phyloP scores from a whole-genome alignment of 2,329 filamentous ascomycete genomes.

The Monilinia aucupariae region DNA sequence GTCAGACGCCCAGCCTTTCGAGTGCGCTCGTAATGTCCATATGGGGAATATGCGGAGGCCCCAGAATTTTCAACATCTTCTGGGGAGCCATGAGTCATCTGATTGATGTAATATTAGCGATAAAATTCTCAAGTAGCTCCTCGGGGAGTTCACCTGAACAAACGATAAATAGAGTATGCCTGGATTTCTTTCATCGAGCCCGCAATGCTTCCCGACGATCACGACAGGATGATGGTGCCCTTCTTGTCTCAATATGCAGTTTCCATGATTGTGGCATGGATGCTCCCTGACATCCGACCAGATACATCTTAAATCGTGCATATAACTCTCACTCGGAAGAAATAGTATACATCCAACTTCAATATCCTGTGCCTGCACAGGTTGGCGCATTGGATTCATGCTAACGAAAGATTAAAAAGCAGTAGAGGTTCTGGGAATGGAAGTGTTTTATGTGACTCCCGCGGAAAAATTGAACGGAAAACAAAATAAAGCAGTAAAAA shows the following conservation, averaged over 20 bases:
- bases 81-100: not conserved
- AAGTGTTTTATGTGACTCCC: not conserved
- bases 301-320: not conserved
- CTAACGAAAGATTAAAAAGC: not conserved
- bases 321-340: not conserved
- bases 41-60: not conserved
- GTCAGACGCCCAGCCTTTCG: not conserved
- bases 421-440: not conserved
- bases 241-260: not conserved
- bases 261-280: not conserved
- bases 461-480: not conserved
- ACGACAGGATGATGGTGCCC: not conserved
- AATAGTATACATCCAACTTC: constrained; percentile 3
- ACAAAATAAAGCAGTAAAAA: not conserved
- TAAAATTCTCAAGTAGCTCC: not conserved
- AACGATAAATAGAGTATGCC: not conserved
- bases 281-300: not conserved
- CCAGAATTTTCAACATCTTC: not conserved
- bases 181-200: not conserved
- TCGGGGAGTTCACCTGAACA: not conserved
- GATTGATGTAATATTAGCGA: not conserved
- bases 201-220: not conserved
- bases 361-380: not conserved
- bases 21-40: not conserved
- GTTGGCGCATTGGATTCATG: not conserved